A percentile compares a stretch with the other conserved stretches of the same genome.
Evolutionary conservation across 1,284 basidiomycete species (phyloP).

Genomic region (Entoloma clypeatum): DNA sequence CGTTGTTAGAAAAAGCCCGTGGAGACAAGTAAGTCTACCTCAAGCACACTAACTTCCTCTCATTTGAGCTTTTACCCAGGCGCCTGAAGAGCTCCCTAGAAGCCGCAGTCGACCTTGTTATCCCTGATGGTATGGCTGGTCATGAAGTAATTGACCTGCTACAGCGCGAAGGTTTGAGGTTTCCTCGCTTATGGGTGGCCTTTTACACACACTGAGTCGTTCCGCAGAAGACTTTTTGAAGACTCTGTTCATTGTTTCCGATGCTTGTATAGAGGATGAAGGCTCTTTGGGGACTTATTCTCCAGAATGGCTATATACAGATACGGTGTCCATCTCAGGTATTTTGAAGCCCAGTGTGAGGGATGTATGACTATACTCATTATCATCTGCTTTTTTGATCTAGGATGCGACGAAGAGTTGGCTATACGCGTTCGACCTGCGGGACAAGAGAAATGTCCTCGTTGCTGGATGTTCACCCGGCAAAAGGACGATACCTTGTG

Average conservation of each 20-base stretch:
- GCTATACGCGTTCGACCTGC: constrained; percentile 54
- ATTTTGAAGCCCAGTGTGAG: constrained; percentile 17
- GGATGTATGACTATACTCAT: constrained; percentile 9
- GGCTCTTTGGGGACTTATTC: constrained; percentile 35
- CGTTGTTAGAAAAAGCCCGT: constrained; percentile 69
- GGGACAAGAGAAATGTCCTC: constrained; percentile 59
- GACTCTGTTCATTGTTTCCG: constrained; percentile 76
- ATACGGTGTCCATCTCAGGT: constrained; percentile 44
- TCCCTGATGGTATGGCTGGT: constrained; percentile 33
- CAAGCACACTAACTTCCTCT: constrained; percentile 4
- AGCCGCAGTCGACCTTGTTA: constrained; percentile 57
- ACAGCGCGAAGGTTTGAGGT: constrained; percentile 44
- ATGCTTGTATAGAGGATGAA: constrained; percentile 47
- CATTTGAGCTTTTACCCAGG: constrained; percentile 33
- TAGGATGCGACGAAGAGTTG: constrained; percentile 36
- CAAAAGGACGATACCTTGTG: constrained; percentile 50
- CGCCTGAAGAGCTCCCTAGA: constrained; percentile 70
- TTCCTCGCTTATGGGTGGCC: not conserved
- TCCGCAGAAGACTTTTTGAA: constrained; percentile 56
- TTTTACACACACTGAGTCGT: not conserved
- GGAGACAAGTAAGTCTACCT: constrained; percentile 52
- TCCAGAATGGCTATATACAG: constrained; percentile 46
- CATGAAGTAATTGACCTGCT: constrained; percentile 35
- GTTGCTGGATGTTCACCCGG: constrained; percentile 75
- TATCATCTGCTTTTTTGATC: constrained; percentile 3